Base-by-base conservation (phyloP, 352 stramenopile species). In the Peronospora farinosa region DNA sequence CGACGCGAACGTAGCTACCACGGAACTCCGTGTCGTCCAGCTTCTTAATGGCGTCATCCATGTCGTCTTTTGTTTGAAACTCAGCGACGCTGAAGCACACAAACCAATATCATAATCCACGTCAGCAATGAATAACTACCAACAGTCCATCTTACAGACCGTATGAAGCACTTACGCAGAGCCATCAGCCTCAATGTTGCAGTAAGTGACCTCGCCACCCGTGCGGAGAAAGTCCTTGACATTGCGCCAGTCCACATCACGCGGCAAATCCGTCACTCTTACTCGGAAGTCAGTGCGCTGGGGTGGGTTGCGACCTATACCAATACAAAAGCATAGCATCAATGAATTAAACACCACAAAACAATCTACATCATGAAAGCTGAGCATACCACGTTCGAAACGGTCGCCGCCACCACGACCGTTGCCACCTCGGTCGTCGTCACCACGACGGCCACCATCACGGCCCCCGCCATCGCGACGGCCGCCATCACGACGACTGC, bases 1-100 rank as follows among this genome's bases (percentile, higher is more conserved):
- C 68, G 45, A 93, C 73, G 35, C 82, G 79, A 25, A 93, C 78
- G 56, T 87, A 90, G 58, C 74, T 86, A 53, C 82, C 82, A 46
- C 79, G 79, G 68, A 93, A 93, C 39, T 93, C 83, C 32, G 83
- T 93, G 73, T 93, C 83, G 49, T 93, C 80, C 19, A 93, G 70
- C 67, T 93, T 93, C 47, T 78, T 76, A 27, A 93, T 69, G 6
- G 78, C 83, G 47, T 89, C 83, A 7, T 93, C 78, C 74, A 93
- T 85, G 40, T 93, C 83, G 5, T 88, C 74, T 58, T 82, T 80
- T 7, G 72, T 78, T 63, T 78, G 59, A 60, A 93, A 90, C 65
- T 93, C 83, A 37, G 80, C 82, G 31, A 88, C 60, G 11, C 82
- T 93, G 46, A 51, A 40, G 17, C 21, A 35, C 13, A 8, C 32